phyloP scores from a whole-genome alignment of 176 grass and related monocot species.

The Pontederia paniculata region DNA sequence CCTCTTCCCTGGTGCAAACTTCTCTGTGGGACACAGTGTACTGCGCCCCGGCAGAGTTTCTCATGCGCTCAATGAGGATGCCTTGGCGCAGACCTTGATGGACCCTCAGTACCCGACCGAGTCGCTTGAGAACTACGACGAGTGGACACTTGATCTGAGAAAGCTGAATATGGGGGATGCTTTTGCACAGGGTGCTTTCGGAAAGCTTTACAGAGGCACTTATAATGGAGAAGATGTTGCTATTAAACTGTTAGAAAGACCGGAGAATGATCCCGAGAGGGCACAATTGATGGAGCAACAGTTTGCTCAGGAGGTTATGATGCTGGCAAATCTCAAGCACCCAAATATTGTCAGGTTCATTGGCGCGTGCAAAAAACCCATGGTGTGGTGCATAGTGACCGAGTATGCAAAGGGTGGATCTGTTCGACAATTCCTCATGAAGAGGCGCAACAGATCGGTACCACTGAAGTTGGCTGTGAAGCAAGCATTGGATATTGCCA shows the following conservation, averaged over 20 bases:
- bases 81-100: constrained; percentile 72
- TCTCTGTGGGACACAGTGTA: constrained; percentile 47
- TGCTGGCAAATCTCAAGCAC: constrained; percentile 67
- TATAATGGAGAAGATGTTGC: constrained; percentile 69
- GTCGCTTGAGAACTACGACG: constrained; percentile 58
- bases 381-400: constrained; percentile 75
- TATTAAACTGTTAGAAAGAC: constrained; percentile 70
- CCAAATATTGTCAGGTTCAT: constrained; percentile 65
- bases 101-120: constrained; percentile 45
- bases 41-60: constrained; percentile 44
- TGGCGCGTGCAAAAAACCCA: constrained; percentile 62
- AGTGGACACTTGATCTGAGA: constrained; percentile 66
- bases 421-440: constrained; percentile 54
- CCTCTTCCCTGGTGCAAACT: constrained; percentile 30
- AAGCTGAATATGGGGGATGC: constrained; percentile 58
- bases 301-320: constrained; percentile 72
- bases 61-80: constrained; percentile 58
- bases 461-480: constrained; percentile 58
- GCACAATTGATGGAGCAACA: constrained; percentile 65
- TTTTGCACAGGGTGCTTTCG: constrained; percentile 77
- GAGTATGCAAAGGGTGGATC: constrained; percentile 75
- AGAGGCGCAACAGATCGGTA: constrained; percentile 48
- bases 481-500: constrained; percentile 64
- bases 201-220: constrained; percentile 65
- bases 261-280: constrained; percentile 41